Base-by-base conservation (phyloP, 352 stramenopile genomes). In the Aphanomyces invadans region DNA sequence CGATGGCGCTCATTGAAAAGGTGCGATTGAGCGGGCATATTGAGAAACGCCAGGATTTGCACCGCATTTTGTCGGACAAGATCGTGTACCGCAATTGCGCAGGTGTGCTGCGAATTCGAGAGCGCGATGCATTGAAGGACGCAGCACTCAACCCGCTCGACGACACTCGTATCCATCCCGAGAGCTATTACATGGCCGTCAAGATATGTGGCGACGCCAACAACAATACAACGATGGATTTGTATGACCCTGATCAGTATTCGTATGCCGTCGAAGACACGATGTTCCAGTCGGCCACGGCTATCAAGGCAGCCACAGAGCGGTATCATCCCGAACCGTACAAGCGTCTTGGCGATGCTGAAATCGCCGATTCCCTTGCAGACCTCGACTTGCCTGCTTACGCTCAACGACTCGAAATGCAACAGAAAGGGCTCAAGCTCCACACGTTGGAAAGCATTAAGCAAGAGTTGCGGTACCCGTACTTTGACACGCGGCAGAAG, bases 131-230 rank as follows among this genome's bases (percentile, higher is more conserved):
- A 0, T 69, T 95, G 51, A 88, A 89, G 46, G 87, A 95, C 68
- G 72, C 86, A 23, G 85, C 86, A 12, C 70, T 95, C 25, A 94
- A 95, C 69, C 85, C 87, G 25, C 69, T 95, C 15, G 87, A 95
- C 68, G 87, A 95, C 54, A 95, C 87, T 0, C 75, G 87, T 39
- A 94, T 95, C 55, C 87, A 95, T 52, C 87, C 87, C 2, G 87
- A 95, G 68, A 95, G 87, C 42, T 95, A 95, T 69, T 95, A 92
- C 69, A 95, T 95, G 87, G 87, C 87, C 11, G 87, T 95, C 21
- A 94, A 94, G 57, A 95, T 95, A 71, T 95, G 87, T 65, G 87
- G 87, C 55, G 85, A 95, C 65, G 87, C 87, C 7, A 95, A 94
- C 73, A 93, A 94, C 73, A 94, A 95, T 69, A 92, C 85, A 33